A percentile compares a stretch with the other conserved stretches of the same genome.
Conservation (phyloP, 1,139 yeast genomes). For the Hyphopichia wangnamkhiaoensis region DNA sequence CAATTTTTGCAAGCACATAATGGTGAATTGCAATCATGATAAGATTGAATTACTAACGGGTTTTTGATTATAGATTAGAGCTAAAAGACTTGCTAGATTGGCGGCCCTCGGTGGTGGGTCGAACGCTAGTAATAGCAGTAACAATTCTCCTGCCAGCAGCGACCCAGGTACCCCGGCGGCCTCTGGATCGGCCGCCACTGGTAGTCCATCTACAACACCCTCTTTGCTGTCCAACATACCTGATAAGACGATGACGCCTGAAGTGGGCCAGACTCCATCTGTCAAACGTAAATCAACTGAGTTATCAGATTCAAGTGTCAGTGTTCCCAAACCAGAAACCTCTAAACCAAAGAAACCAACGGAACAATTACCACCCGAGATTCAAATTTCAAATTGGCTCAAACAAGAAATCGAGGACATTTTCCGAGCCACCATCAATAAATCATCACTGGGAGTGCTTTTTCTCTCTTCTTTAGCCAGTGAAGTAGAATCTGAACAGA, state of each 20-base stretch:
- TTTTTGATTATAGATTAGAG: slow-evolving; percentile 41
- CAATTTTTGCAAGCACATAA: neutral
- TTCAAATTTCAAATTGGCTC: slow-evolving; percentile 32
- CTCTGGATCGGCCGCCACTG: slow-evolving; percentile 3
- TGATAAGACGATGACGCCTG: too few relatives aligned
- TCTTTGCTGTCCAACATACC: neutral
- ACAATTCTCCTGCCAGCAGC: slow-evolving; percentile 1
- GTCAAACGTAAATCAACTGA: neutral
- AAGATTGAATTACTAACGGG: slow-evolving; percentile 1
- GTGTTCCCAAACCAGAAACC: neutral
- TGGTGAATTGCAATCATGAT: neutral
- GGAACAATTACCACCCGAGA: slow-evolving; percentile 12
- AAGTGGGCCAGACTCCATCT: too few relatives aligned
- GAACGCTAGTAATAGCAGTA: neutral
- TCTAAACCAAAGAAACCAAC: neutral
- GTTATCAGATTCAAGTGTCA: neutral
- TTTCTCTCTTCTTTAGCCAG: slow-evolving; percentile 39
- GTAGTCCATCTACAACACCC: neutral
- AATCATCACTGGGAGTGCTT: slow-evolving; percentile 12
- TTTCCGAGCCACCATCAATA: slow-evolving; percentile 37
- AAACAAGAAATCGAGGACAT: slow-evolving; percentile 33
- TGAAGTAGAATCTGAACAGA: slow-evolving; percentile 32
- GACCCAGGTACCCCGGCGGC: slow-evolving; percentile 2
- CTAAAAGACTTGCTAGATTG: slow-evolving; percentile 56
- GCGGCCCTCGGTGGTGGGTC: slow-evolving; percentile 22